Conservation (phyloP, 2,329 filamentous ascomycete genomes). For the Acrodontium crateriforme region DNA sequence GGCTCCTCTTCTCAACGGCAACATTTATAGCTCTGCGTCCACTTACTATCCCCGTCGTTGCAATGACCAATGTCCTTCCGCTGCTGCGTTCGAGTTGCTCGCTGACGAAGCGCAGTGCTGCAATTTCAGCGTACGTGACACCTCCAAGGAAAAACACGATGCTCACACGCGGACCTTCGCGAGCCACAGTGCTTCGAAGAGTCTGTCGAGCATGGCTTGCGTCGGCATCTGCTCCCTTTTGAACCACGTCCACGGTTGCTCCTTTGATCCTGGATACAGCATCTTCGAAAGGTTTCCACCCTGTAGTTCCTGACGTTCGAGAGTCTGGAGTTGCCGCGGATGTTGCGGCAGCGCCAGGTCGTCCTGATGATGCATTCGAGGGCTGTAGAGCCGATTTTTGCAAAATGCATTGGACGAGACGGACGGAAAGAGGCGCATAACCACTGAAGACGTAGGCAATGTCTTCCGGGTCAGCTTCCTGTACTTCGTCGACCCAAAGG, state of each 20-base stretch:
- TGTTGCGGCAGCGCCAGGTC: constrained; percentile 30
- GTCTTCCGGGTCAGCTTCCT: constrained; percentile 86
- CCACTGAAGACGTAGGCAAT: constrained; percentile 97
- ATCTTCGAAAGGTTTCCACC: constrained; percentile 91
- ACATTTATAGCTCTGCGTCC: constrained; percentile 81
- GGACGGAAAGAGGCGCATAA: constrained; percentile 83
- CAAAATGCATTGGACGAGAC: constrained; percentile 80
- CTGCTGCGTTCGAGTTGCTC: constrained; percentile 50
- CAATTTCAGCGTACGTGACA: constrained; percentile 91
- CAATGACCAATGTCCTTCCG: constrained; percentile 75
- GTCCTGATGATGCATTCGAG: constrained; percentile 31
- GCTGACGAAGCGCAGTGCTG: constrained; percentile 80
- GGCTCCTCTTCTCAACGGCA: constrained; percentile 19
- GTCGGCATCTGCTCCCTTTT: constrained; percentile 86
- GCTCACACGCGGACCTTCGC: constrained; percentile 53
- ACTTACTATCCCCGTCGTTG: constrained; percentile 80
- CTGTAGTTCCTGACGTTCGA: constrained; percentile 48
- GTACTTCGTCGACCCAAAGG: constrained; percentile 90
- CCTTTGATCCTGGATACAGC: constrained; percentile 76
- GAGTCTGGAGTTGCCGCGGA: constrained; percentile 23
- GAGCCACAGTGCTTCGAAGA: constrained; percentile 61
- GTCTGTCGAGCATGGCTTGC: constrained; percentile 66
- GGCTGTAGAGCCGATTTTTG: constrained; percentile 72
- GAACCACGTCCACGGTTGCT: constrained; percentile 78
- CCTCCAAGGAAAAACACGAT: constrained; percentile 98